Conservation (phyloP, 2,329 filamentous ascomycete species). For the Penicillium aurantiogriseum region DNA sequence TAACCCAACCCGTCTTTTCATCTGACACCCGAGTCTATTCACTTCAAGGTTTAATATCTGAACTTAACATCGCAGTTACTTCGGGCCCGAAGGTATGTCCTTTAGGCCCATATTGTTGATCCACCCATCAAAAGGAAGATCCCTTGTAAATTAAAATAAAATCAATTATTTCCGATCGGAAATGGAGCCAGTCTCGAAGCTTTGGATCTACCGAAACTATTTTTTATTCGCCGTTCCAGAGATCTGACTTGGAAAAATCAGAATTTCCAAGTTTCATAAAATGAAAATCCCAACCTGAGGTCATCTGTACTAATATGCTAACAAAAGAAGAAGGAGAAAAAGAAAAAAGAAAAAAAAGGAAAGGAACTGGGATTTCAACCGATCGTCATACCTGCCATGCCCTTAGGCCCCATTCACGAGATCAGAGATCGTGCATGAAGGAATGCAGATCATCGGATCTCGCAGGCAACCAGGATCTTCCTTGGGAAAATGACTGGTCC, state of each 20-base stretch:
- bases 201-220: background rate
- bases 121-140: conserved; percentile 7
- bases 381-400: conserved; percentile 16
- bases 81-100: conserved; percentile 8
- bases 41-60: background rate
- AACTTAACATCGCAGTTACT: conserved; percentile 6
- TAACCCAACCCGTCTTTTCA: background rate
- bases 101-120: conserved; percentile 5
- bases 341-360: background rate
- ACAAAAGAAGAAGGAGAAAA: background rate
- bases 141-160: too few species aligned
- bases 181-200: background rate
- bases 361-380: background rate
- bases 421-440: conserved; percentile 26
- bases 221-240: background rate
- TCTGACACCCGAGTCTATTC: conserved; percentile 5
- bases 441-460: conserved; percentile 28
- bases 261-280: background rate
- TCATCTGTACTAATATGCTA: background rate
- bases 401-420: conserved; percentile 6
- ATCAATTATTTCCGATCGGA: too few species aligned
- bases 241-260: background rate
- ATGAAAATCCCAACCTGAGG: background rate
- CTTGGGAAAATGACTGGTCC: conserved; percentile 1
- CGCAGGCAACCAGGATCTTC: conserved; percentile 13